phyloP scores from a whole-genome alignment of 2,329 filamentous ascomycete species.

The Botryotinia calthae region DNA sequence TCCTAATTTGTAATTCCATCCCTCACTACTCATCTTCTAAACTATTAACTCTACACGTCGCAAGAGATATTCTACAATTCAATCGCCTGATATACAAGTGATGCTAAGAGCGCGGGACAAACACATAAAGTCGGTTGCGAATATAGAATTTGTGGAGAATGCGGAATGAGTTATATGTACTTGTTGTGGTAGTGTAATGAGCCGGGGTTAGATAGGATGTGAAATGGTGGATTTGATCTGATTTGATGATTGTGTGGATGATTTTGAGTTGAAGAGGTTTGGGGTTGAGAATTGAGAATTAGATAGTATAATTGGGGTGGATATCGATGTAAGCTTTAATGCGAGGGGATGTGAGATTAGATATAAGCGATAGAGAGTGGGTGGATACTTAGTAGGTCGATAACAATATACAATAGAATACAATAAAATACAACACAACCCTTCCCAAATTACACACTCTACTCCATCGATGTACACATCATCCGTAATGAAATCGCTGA shows the following conservation, averaged over 20 bases:
- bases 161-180: background rate
- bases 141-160: background rate
- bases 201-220: too few relatives aligned
- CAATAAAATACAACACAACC: background rate
- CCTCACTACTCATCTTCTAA: background rate
- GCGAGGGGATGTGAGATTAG: background rate
- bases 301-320: rapidly evolving
- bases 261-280: background rate
- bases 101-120: background rate
- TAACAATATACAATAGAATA: background rate
- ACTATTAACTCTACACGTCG: background rate
- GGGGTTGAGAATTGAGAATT: background rate
- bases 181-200: background rate
- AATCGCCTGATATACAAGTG: background rate
- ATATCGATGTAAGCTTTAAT: background rate
- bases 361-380: background rate
- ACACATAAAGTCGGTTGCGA: background rate
- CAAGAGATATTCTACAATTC: background rate
- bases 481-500: rapidly evolving
- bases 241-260: too few relatives aligned
- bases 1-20: background rate
- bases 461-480: background rate
- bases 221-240: background rate
- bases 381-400: background rate
- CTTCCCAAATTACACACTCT: background rate